These are phyloP conservation scores for Prinsepia uniflora DNA, from an alignment of 306 rosid species.

Conservation along the genomic window DNA sequence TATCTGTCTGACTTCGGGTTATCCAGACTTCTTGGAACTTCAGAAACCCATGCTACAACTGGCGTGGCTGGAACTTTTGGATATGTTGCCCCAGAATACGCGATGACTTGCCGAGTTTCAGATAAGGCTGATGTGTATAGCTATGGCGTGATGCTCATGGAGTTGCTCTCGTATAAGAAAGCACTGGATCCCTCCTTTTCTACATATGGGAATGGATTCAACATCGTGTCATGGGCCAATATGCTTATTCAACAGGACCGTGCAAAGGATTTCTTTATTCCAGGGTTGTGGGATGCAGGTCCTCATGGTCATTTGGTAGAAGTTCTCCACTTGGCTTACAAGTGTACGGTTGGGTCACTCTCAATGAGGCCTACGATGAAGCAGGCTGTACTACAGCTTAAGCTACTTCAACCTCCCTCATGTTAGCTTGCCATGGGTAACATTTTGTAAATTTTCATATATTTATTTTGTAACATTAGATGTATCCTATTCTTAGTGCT, in stretches of 20 bases:
- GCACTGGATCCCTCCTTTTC: conserved; percentile 92
- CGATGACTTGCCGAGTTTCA: conserved; percentile 96
- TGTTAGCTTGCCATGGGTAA: conserved; percentile 36
- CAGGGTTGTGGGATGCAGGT: conserved; percentile 84
- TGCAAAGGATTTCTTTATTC: conserved; percentile 75
- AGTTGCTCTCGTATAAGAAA: conserved; percentile 86
- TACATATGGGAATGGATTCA: conserved; percentile 81
- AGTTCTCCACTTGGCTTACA: conserved; percentile 78
- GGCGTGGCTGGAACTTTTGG: conserved; percentile 99
- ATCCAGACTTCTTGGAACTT: conserved; percentile 90
- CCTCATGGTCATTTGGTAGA: conserved; percentile 82
- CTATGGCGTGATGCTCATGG: conserved; percentile 94
- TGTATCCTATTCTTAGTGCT: too few species aligned
- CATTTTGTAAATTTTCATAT: too few species aligned
- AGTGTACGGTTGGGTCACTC: conserved; percentile 80
- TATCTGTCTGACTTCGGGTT: conserved; percentile 88
- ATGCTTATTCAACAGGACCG: conserved; percentile 81
- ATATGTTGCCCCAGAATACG: conserved; percentile 92
- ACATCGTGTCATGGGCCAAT: conserved; percentile 85
- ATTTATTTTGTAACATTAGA: too few species aligned
- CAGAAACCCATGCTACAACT: conserved; percentile 95
- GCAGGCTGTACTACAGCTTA: conserved; percentile 79
- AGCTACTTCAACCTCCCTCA: conserved; percentile 88
- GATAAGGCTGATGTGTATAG: conserved; percentile 98
- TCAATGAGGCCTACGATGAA: conserved; percentile 91